Base-by-base conservation (phyloP, 495 filamentous ascomycete genomes). In the Wilcoxina mikolae region DNA sequence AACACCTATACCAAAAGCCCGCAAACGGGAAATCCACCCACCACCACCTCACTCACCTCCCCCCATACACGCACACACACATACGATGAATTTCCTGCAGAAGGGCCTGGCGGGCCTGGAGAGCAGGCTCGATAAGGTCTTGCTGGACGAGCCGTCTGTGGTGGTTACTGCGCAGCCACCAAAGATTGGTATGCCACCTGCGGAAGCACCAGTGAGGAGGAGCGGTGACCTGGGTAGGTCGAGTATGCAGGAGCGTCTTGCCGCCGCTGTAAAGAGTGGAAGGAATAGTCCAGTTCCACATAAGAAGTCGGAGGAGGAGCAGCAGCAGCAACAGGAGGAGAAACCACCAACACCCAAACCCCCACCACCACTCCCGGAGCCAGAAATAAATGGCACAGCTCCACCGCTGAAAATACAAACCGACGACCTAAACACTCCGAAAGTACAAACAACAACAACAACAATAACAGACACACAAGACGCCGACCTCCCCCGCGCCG, bases 41-140 rank as follows among this genome's bases (percentile, higher is more conserved):
- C n/a, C n/a, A n/a, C n/a, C n/a, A n/a, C n/a, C n/a, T n/a, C n/a
- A n/a, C n/a, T n/a, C n/a, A n/a, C n/a, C n/a, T n/a, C n/a, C n/a
- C n/a, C n/a, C n/a, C n/a, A n/a, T n/a, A n/a, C n/a, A n/a, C n/a
- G n/a, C n/a, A n/a, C n/a, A n/a, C n/a, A n/a, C n/a, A n/a, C 10
- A 18, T 20, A 49, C 46, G 39, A 66, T 66, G 64, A 66, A 66
- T 53, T 85, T 98, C 62, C 73, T 99, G 45, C 83, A 85, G 56
- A 87, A 94, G 67, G 89, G 90, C 51, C 87, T 95, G 49, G 87
- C 88, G 25, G 87, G 87, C 35, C 83, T 99, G 44, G 91, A 99
- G 70, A 93, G 89, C 55, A 79, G 85, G 45, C 74, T 99, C 38
- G 91, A 99, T 67, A 85, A 77, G 45, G 95, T 99, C 51, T 74